Percentiles rank a stretch among this genome's conserved stretches.
These are phyloP conservation scores for Spongispora temasekensis DNA, from an alignment of 1,284 basidiomycete species.

Conservation along the genomic window DNA sequence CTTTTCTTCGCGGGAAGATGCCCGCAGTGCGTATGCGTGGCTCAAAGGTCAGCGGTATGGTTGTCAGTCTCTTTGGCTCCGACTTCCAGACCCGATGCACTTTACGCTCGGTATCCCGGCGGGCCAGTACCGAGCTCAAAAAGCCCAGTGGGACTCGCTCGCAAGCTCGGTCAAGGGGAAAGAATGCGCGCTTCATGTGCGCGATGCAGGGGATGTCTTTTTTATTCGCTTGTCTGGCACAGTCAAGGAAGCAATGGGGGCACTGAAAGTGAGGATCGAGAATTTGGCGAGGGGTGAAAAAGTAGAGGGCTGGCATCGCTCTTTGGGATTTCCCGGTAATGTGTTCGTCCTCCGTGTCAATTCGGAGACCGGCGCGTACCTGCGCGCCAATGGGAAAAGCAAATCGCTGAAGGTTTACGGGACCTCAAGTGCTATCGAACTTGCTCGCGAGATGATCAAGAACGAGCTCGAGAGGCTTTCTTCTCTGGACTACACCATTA, in stretches of 20 bases:
- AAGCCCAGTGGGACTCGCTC: slow-evolving; percentile 47
- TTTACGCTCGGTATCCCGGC: slow-evolving; percentile 48
- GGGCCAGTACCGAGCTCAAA: slow-evolving; percentile 54
- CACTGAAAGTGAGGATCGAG: slow-evolving; percentile 61
- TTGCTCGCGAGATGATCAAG: slow-evolving; percentile 43
- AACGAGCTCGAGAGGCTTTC: slow-evolving; percentile 45
- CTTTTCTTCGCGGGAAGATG: slow-evolving; percentile 50
- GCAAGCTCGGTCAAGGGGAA: slow-evolving; percentile 33
- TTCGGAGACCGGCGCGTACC: slow-evolving; percentile 40
- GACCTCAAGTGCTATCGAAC: slow-evolving; percentile 34
- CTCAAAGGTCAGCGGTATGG: slow-evolving; percentile 34
- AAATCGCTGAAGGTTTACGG: slow-evolving; percentile 46
- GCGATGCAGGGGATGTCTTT: slow-evolving; percentile 21
- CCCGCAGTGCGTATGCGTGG: slow-evolving; percentile 38
- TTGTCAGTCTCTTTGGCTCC: slow-evolving; percentile 35
- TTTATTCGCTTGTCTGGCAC: slow-evolving; percentile 35
- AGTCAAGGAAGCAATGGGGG: slow-evolving; percentile 50
- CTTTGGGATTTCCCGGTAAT: slow-evolving; percentile 33
- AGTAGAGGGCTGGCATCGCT: slow-evolving; percentile 50
- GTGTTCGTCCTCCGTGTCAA: slow-evolving; percentile 39
- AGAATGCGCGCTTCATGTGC: slow-evolving; percentile 30
- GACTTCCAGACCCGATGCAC: slow-evolving; percentile 46
- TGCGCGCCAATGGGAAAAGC: slow-evolving; percentile 45
- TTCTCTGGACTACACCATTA: slow-evolving; percentile 40
- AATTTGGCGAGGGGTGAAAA: slow-evolving; percentile 50